These are phyloP conservation scores for Centella asiatica DNA, from an alignment of 129 eudicot genomes.

Conservation along the genomic window DNA sequence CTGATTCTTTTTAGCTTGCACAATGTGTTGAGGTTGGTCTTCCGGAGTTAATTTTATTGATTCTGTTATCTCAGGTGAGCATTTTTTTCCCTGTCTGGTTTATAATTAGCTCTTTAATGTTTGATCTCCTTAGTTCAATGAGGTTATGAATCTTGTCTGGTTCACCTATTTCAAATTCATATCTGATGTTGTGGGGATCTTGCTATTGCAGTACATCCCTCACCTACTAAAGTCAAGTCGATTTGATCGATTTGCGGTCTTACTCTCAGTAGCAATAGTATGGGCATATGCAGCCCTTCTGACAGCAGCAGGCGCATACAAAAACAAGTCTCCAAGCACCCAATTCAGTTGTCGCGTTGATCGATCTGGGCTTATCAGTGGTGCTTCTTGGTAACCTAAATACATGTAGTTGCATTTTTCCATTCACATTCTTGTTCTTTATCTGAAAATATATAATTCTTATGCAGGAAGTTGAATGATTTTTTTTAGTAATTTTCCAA, in stretches of 20 bases:
- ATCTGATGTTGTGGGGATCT: neutral
- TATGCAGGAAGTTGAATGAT: neutral
- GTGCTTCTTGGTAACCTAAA: conserved; percentile 58
- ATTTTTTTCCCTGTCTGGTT: conserved; percentile 8
- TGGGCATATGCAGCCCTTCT: conserved; percentile 90
- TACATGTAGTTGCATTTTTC: conserved; percentile 4
- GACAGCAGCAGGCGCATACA: conserved; percentile 88
- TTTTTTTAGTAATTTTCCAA: neutral
- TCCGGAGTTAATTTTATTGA: conserved; percentile 61
- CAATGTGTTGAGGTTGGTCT: conserved; percentile 80
- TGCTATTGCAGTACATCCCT: conserved; percentile 54
- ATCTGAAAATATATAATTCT: neutral
- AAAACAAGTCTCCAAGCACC: conserved; percentile 48
- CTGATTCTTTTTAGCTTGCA: conserved; percentile 57
- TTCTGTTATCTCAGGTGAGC: conserved; percentile 62
- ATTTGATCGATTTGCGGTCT: conserved; percentile 63
- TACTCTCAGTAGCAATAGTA: conserved; percentile 50
- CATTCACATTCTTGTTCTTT: conserved; percentile 2
- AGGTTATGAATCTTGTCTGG: neutral
- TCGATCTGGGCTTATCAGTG: conserved; percentile 76
- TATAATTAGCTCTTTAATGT: neutral
- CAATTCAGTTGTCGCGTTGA: conserved; percentile 93
- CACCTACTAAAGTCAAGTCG: conserved; percentile 37
- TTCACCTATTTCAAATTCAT: neutral
- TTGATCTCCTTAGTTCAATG: neutral